Evolutionary conservation across 805 yeast species (phyloP).

Genomic region (Wickerhamomyces kurtzmanii): DNA sequence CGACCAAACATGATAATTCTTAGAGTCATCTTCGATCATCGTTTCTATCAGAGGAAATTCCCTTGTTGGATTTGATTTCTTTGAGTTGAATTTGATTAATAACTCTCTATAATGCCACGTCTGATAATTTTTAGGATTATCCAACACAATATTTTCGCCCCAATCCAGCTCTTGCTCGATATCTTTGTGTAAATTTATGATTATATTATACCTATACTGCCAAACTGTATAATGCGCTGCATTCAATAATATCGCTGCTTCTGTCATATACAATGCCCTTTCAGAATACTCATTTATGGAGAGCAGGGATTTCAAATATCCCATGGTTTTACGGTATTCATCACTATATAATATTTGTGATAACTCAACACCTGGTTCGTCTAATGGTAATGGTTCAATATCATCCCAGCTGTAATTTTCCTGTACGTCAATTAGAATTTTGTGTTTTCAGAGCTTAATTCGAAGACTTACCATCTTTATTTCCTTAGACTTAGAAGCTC

Average conservation of each 20-base stretch:
- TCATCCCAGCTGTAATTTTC: slow-evolving; percentile 28
- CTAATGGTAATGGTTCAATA: slow-evolving; percentile 29
- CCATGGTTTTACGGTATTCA: slow-evolving; percentile 57
- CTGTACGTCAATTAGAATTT: no score
- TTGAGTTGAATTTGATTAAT: slow-evolving; percentile 31
- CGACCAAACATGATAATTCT: slow-evolving; percentile 96
- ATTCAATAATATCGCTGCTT: slow-evolving; percentile 49
- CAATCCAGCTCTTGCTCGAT: slow-evolving; percentile 56
- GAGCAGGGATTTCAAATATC: slow-evolving; percentile 51
- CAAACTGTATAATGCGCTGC: slow-evolving; percentile 93
- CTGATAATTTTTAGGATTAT: slow-evolving; percentile 86
- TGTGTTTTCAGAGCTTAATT: no score
- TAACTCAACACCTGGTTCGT: slow-evolving; percentile 34
- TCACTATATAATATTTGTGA: slow-evolving; percentile 65
- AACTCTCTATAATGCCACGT: slow-evolving; percentile 92
- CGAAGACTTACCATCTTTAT: no score
- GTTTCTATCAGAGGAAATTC: slow-evolving; percentile 59
- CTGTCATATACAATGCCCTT: slow-evolving; percentile 63
- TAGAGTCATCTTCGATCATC: slow-evolving; percentile 71
- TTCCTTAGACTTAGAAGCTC: no score
- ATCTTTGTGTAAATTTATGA: slow-evolving; percentile 26
- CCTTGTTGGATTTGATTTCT: slow-evolving; percentile 29
- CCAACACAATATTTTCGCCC: slow-evolving; percentile 68
- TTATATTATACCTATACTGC: slow-evolving; percentile 55
- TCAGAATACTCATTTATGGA: slow-evolving; percentile 49